A percentile compares a stretch with the other conserved stretches of the same genome.
Conservation (phyloP, 768 basidiomycete genomes). For the Suillus variegatus region DNA sequence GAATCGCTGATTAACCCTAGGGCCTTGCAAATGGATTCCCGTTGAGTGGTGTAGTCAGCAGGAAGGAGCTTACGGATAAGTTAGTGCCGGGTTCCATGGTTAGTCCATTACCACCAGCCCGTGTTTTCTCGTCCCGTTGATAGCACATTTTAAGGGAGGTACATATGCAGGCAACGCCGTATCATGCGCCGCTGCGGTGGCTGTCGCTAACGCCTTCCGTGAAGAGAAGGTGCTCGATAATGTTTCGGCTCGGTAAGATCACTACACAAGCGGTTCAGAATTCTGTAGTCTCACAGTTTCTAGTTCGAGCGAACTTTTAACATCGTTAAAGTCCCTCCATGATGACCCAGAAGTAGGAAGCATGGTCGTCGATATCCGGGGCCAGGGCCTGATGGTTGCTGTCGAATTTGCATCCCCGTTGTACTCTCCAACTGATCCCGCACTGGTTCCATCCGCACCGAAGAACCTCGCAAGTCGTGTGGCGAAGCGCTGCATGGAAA, state of each 20-base stretch:
- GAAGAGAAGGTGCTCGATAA: slow-evolving; percentile 85
- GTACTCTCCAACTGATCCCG: slow-evolving; percentile 53
- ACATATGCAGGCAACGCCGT: slow-evolving; percentile 94
- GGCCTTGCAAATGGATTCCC: slow-evolving; percentile 94
- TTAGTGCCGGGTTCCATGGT: slow-evolving; percentile 83
- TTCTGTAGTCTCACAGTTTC: not conserved
- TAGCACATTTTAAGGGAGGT: slow-evolving; percentile 56
- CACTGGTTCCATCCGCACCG: slow-evolving; percentile 37
- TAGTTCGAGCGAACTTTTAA: slow-evolving; percentile 75
- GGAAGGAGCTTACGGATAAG: slow-evolving; percentile 79
- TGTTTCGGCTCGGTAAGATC: slow-evolving; percentile 62
- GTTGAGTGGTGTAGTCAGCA: slow-evolving; percentile 79
- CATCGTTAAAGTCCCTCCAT: slow-evolving; percentile 56
- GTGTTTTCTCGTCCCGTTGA: not conserved
- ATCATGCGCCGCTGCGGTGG: slow-evolving; percentile 87
- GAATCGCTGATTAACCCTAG: slow-evolving; percentile 29
- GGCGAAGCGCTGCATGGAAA: slow-evolving; percentile 78
- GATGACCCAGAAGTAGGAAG: slow-evolving; percentile 50
- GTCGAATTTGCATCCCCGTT: slow-evolving; percentile 73
- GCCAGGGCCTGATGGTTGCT: slow-evolving; percentile 86
- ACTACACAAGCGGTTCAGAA: not conserved
- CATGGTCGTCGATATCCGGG: slow-evolving; percentile 84
- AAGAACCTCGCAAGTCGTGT: slow-evolving; percentile 67
- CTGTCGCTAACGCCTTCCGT: slow-evolving; percentile 73
- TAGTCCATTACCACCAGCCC: slow-evolving; percentile 14